A percentile compares a stretch with the other conserved stretches of the same genome.
Conservation (phyloP, 2,329 filamentous ascomycete species). For the Trichoderma pleuroti region DNA sequence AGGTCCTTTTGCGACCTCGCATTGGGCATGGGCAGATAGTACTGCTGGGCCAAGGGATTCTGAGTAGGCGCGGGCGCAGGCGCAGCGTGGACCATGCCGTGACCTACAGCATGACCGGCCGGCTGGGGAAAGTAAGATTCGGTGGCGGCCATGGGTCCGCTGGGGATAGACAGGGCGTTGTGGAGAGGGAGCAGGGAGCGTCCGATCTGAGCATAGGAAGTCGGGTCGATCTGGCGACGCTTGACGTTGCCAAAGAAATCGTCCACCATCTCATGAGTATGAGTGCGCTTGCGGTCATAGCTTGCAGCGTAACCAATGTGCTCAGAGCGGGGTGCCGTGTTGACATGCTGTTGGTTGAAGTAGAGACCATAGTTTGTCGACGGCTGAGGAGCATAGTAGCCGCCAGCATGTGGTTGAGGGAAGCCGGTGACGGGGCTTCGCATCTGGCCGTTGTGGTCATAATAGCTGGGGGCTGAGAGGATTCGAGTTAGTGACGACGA, state of each 20-base stretch:
- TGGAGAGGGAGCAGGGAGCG: constrained; percentile 82
- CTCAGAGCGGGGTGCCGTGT: constrained; percentile 49
- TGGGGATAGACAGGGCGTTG: constrained; percentile 62
- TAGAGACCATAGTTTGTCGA: constrained; percentile 68
- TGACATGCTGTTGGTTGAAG: constrained; percentile 65
- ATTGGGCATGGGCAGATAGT: constrained; percentile 80
- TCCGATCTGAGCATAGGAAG: constrained; percentile 86
- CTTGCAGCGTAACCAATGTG: constrained; percentile 60
- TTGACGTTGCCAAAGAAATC: constrained; percentile 94
- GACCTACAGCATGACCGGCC: constrained; percentile 44
- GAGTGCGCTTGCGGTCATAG: constrained; percentile 78
- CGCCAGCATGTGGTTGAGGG: constrained; percentile 49
- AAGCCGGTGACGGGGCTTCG: constrained; percentile 54
- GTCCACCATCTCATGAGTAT: constrained; percentile 80
- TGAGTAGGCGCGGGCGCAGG: constrained; percentile 58
- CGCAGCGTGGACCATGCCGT: constrained; percentile 30
- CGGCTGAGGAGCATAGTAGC: constrained; percentile 58
- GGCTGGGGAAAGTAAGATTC: constrained; percentile 49
- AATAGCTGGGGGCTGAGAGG: constrained; percentile 53
- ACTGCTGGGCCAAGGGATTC: constrained; percentile 63
- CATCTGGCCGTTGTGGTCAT: constrained; percentile 63
- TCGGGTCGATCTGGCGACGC: constrained; percentile 83
- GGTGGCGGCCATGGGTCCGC: constrained; percentile 42
- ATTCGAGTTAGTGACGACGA: background rate
- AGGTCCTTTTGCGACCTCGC: constrained; percentile 91